Conservation (phyloP, 129 eudicot genomes). For the Erigeron canadensis region DNA sequence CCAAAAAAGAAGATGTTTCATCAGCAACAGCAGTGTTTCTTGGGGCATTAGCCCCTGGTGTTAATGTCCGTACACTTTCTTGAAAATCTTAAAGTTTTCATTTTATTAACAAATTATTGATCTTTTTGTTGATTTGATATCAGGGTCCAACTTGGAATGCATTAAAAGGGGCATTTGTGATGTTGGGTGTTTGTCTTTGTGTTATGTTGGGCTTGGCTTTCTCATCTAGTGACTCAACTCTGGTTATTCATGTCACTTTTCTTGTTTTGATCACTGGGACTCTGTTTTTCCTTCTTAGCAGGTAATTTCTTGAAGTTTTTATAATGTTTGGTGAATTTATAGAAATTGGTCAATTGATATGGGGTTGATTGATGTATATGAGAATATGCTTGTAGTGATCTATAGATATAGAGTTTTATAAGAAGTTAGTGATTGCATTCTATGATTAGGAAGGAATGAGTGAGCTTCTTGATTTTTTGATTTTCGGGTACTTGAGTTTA, state of each 20-base stretch:
- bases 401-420: neutral
- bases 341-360: conserved; percentile 7
- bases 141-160: conserved; percentile 96
- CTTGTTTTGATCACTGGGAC: conserved; percentile 68
- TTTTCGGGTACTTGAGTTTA: neutral
- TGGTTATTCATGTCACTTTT: conserved; percentile 76
- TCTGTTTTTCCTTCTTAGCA: conserved; percentile 76
- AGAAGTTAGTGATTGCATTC: neutral
- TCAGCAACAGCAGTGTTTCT: conserved; percentile 13
- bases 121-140: conserved; percentile 36
- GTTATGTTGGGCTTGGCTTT: conserved; percentile 85
- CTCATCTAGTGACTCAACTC: conserved; percentile 62
- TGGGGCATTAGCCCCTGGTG: conserved; percentile 23
- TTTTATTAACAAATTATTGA: neutral
- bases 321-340: neutral
- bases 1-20: neutral
- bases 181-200: conserved; percentile 85
- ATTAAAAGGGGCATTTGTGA: conserved; percentile 52
- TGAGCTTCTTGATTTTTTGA: neutral
- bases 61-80: conserved; percentile 10
- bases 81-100: neutral
- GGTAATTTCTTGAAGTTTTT: conserved; percentile 31
- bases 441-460: no score
- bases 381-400: neutral
- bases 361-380: neutral